A percentile compares a stretch with the other conserved stretches of the same genome.
These are phyloP conservation scores for Coemansia sp. DNA, from an alignment of 192 early-diverging fungal genomes.

Conservation along the genomic window DNA sequence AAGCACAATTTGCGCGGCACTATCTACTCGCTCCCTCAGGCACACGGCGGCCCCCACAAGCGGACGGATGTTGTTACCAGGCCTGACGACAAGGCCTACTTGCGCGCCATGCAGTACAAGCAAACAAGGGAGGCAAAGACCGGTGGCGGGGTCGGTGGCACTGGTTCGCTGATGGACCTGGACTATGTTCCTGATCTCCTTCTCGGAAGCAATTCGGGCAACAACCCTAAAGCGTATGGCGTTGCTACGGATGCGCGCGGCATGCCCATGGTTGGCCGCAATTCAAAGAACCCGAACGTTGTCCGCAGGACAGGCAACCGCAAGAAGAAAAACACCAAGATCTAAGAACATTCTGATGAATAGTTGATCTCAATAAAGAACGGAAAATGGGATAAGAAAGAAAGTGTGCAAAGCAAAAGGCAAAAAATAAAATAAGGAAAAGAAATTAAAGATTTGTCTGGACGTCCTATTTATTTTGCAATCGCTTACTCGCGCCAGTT, in stretches of 20 bases:
- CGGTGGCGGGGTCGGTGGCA: constrained; percentile 25
- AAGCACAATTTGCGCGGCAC: constrained; percentile 87
- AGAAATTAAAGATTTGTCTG: not conserved
- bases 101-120: constrained; percentile 40
- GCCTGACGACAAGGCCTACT: constrained; percentile 89
- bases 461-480: not conserved
- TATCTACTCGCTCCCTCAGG: constrained; percentile 80
- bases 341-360: constrained; percentile 2
- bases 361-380: not conserved
- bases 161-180: constrained; percentile 33
- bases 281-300: constrained; percentile 69
- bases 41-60: constrained; percentile 74
- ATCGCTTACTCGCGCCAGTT: constrained; percentile 41
- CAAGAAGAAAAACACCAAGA: constrained; percentile 56
- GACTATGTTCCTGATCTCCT: constrained; percentile 43
- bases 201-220: constrained; percentile 32
- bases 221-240: constrained; percentile 49
- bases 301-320: constrained; percentile 56
- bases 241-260: constrained; percentile 65
- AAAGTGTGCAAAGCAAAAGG: not conserved
- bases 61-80: constrained; percentile 75
- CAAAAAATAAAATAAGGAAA: constrained; percentile 1
- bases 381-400: constrained; percentile 1
- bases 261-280: constrained; percentile 63
- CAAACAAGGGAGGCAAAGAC: constrained; percentile 24